These are phyloP conservation scores for Spathaspora hagerdaliae DNA, from an alignment of 805 yeast species.

Conservation along the genomic window DNA sequence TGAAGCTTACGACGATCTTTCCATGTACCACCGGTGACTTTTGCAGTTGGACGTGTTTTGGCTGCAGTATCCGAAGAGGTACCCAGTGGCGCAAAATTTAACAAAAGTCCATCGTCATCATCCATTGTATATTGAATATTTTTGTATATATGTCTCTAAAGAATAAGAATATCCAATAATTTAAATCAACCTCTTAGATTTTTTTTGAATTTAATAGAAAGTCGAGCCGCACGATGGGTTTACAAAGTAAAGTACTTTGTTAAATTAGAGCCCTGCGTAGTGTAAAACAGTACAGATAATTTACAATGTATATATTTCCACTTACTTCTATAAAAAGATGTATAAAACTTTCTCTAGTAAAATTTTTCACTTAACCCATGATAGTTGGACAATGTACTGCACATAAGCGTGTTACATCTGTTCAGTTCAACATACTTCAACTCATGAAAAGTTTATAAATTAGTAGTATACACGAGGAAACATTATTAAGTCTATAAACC, in stretches of 20 bases:
- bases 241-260: neutral
- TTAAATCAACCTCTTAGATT: neutral
- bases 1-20: slow-evolving; percentile 68
- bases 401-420: no score
- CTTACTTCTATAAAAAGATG: no score
- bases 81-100: slow-evolving; percentile 61
- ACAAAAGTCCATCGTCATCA: slow-evolving; percentile 66
- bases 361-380: no score
- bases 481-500: neutral
- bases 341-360: no score
- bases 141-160: neutral
- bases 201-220: neutral
- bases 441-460: neutral
- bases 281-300: no score
- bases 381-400: no score
- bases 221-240: slow-evolving; percentile 4
- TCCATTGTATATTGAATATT: slow-evolving; percentile 16
- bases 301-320: no score
- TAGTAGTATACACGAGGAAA: neutral
- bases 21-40: slow-evolving; percentile 76
- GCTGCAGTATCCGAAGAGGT: slow-evolving; percentile 16
- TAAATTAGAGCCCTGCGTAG: no score
- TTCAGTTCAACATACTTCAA: slow-evolving; percentile 1
- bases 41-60: slow-evolving; percentile 19
- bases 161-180: neutral